Conservation (phyloP, 2,329 filamentous ascomycete genomes). For the Alternaria postmessia region DNA sequence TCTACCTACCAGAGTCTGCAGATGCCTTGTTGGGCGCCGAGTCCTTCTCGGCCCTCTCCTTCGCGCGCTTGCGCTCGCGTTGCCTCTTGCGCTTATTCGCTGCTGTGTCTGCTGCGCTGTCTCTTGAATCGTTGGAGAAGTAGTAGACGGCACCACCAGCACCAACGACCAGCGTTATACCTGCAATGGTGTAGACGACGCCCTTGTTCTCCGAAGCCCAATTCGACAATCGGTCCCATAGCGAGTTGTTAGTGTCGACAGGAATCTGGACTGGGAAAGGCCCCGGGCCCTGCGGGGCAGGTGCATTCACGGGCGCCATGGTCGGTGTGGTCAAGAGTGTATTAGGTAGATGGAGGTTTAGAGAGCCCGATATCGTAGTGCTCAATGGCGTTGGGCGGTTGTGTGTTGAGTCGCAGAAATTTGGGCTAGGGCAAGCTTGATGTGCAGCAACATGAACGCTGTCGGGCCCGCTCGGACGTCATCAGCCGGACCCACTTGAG, state of each 20-base stretch:
- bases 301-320: conserved; percentile 44
- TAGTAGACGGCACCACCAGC: conserved; percentile 95
- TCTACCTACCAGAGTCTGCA: conserved; percentile 41
- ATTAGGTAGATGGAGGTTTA: conserved; percentile 13
- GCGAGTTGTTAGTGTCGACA: conserved; percentile 61
- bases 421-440: conserved; percentile 13
- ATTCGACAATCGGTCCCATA: conserved; percentile 88
- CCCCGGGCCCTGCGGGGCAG: conserved; percentile 43
- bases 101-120: conserved; percentile 44
- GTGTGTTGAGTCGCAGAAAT: conserved; percentile 25
- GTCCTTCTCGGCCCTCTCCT: conserved; percentile 68
- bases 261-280: conserved; percentile 50
- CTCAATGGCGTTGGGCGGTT: conserved; percentile 28
- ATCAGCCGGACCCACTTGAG: not conserved
- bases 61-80: conserved; percentile 88
- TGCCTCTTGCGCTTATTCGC: conserved; percentile 77
- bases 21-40: conserved; percentile 52
- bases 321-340: conserved; percentile 11
- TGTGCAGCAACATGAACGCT: conserved; percentile 13
- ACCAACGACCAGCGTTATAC: conserved; percentile 89
- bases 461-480: not conserved
- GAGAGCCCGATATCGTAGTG: conserved; percentile 9
- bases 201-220: conserved; percentile 98
- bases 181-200: conserved; percentile 93
- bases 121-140: conserved; percentile 63